Conservation (phyloP, 805 yeast genomes). For the Pichia pseudocactophila region DNA sequence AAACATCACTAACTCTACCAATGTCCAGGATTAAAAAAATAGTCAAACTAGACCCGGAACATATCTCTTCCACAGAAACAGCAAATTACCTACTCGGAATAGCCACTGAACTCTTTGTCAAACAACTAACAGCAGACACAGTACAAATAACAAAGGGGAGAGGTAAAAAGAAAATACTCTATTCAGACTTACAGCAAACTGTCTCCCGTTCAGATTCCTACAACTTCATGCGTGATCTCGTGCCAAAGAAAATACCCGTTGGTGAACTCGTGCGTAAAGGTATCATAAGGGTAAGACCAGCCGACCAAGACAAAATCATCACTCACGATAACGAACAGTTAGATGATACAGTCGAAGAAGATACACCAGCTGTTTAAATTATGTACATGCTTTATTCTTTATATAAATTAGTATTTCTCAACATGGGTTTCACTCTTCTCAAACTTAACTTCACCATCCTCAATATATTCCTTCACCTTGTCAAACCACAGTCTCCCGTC, state of each 20-base stretch:
- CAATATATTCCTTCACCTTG: conserved; percentile 67
- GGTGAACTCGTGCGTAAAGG: conserved; percentile 39
- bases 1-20: conserved; percentile 36
- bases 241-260: conserved; percentile 52
- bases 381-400: conserved; percentile 10
- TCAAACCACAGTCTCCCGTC: conserved; percentile 68
- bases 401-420: conserved; percentile 25
- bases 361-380: not conserved
- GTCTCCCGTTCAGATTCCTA: conserved; percentile 52
- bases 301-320: conserved; percentile 8
- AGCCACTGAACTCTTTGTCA: conserved; percentile 71
- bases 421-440: conserved; percentile 20
- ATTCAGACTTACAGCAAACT: conserved; percentile 60
- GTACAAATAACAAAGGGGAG: conserved; percentile 53
- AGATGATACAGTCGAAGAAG: conserved; percentile 4
- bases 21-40: conserved; percentile 61
- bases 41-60: conserved; percentile 69
- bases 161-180: conserved; percentile 59
- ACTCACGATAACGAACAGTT: not conserved
- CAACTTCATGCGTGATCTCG: conserved; percentile 53
- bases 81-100: conserved; percentile 70
- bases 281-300: conserved; percentile 24
- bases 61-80: conserved; percentile 53
- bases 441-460: conserved; percentile 51
- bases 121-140: conserved; percentile 65